phyloP scores from a whole-genome alignment of 306 rosid species.

The Castanea sativa region DNA sequence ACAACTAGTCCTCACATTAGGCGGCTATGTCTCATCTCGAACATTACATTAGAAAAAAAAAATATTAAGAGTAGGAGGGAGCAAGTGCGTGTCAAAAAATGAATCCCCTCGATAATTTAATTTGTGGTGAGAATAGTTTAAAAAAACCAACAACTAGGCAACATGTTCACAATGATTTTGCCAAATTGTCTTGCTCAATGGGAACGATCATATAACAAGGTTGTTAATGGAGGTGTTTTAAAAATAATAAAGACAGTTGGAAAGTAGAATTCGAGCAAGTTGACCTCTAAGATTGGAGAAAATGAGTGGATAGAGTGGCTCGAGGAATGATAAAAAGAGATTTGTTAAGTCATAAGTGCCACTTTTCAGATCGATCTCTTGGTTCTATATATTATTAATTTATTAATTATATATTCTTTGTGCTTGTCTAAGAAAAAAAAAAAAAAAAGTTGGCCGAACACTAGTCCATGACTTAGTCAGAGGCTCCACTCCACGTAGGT shows the following conservation, averaged over 20 bases:
- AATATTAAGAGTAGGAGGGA: slow-evolving; percentile 16
- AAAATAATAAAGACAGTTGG: slow-evolving; percentile 42
- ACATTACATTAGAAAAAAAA: slow-evolving; percentile 38
- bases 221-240: slow-evolving; percentile 34
- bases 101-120: neutral
- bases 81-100: slow-evolving; percentile 16
- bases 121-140: slow-evolving; percentile 26
- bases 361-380: slow-evolving; percentile 1
- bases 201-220: slow-evolving; percentile 33
- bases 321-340: slow-evolving; percentile 39
- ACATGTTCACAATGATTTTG: slow-evolving; percentile 47
- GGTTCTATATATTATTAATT: neutral
- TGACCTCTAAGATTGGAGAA: slow-evolving; percentile 18
- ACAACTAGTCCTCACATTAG: slow-evolving; percentile 40
- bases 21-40: slow-evolving; percentile 46
- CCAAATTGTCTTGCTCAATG: slow-evolving; percentile 38
- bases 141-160: slow-evolving; percentile 43
- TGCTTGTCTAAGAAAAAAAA: slow-evolving; percentile 4
- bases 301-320: slow-evolving; percentile 37
- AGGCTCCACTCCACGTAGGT: slow-evolving; percentile 3
- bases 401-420: neutral
- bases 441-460: slow-evolving; percentile 11
- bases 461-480: slow-evolving; percentile 9
- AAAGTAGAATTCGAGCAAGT: slow-evolving; percentile 21
- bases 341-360: slow-evolving; percentile 1